A percentile compares a stretch with the other conserved stretches of the same genome.
phyloP scores from a whole-genome alignment of 495 filamentous ascomycete species.

The Neurospora africana region DNA sequence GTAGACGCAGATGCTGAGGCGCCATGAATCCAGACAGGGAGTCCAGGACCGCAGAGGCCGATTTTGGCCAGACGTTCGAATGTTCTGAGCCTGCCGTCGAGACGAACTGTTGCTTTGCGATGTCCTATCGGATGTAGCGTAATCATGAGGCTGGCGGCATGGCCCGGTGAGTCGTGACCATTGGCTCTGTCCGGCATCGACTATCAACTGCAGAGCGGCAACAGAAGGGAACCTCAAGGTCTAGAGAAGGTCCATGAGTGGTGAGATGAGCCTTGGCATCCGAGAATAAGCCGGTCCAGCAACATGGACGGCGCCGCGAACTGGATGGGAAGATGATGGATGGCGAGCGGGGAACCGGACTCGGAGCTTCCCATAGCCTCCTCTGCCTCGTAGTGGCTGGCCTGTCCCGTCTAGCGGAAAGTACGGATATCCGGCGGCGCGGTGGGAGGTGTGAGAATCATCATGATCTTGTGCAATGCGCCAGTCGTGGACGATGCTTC shows the following conservation, averaged over 20 bases:
- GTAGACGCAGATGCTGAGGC: background rate
- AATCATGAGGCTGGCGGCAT: conserved; percentile 25
- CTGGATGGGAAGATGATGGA: background rate
- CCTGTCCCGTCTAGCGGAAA: background rate
- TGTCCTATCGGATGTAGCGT: conserved; percentile 22
- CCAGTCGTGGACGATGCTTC: background rate
- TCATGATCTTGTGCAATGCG: background rate
- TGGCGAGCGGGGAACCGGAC: background rate
- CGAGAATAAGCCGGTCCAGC: background rate
- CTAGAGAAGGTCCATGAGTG: background rate
- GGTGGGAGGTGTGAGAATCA: background rate
- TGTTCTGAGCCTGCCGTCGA: background rate
- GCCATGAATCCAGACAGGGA: background rate
- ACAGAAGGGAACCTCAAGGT: background rate
- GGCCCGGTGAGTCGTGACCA: conserved; percentile 15
- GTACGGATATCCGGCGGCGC: background rate
- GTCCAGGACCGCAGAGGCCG: background rate
- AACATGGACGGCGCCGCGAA: background rate
- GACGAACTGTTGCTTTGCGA: background rate
- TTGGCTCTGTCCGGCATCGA: conserved; percentile 8
- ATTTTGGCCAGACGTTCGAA: background rate
- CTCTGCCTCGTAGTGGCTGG: background rate
- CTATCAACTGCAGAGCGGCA: conserved; percentile 3
- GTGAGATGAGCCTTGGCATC: background rate
- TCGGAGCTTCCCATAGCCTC: background rate